Evolutionary conservation across 768 basidiomycete genomes (phyloP), one percentile per base, ranked within the genome.

Genomic region (Filobasidium floriforme): DNA sequence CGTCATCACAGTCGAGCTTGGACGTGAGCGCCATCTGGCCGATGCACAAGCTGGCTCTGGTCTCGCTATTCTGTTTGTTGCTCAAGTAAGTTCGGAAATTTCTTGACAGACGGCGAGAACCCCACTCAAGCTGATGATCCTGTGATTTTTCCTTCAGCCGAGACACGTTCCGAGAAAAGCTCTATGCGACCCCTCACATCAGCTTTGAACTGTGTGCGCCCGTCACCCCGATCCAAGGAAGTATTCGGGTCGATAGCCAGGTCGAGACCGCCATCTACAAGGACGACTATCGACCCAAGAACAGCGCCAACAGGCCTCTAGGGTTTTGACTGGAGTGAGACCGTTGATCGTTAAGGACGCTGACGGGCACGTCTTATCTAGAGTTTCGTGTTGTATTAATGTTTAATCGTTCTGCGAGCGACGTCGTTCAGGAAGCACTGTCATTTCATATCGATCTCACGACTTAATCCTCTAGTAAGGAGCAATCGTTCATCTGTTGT

Each of bases 21-120:
- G 54, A 57, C 15, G 54, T 57, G 4, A n/a, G 18, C 14, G 54
- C 54, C 26, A 28, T 57, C 19, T 57, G 54, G 54, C 54, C 54
- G 5, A 26, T 57, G 54, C 54, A 57, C 24, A 57, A 57, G n/a
- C 26, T 57, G 54, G 54, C 54, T 15, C 29, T 57, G 29, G 24
- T 57, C 14, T 57, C 54, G 22, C 26, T 57, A 32, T 57, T 57
- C 29, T 57, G 19, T 6, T 57, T 57, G 54, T 24, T 57, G 19
- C 54, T 57, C 24, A 57, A 32, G 22, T 57, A n/a, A 24, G 22
- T 57, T n/a, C 9, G 9, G 3, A 3, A n/a, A 57, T 14, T 7
- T 7, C 5, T 57, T 24, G 12, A 26, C 14, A 3, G 6, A 7
- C 22, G 3, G 22, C 6, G 7, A 3, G 15, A 26, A 4, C 54